phyloP scores from a whole-genome alignment of 2,329 filamentous ascomycete genomes.

The Dactylellina drechsleri region DNA sequence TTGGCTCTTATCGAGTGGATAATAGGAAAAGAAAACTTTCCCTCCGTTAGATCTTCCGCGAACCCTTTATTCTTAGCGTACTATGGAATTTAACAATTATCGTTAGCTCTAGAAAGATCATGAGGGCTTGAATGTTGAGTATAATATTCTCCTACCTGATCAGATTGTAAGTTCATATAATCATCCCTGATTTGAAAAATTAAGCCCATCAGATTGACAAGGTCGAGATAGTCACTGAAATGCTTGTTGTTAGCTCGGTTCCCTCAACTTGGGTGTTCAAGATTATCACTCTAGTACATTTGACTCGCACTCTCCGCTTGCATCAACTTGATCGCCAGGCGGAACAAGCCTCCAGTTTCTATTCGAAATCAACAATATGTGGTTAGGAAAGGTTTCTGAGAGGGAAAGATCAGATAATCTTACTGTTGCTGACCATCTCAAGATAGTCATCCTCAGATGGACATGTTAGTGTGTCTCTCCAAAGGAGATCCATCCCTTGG shows the following conservation, averaged over 20 bases:
- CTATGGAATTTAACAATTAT: conserved; percentile 60
- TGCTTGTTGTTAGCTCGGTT: conserved; percentile 6
- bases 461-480: conserved; percentile 84
- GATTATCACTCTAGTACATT: conserved; percentile 17
- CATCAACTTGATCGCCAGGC: conserved; percentile 87
- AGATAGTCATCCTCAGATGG: conserved; percentile 88
- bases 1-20: conserved; percentile 89
- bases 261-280: background rate
- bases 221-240: conserved; percentile 75
- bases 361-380: background rate
- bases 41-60: conserved; percentile 94
- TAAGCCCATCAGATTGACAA: conserved; percentile 85
- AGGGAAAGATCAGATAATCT: conserved; percentile 15
- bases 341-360: conserved; percentile 84
- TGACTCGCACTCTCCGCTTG: conserved; percentile 71
- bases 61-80: conserved; percentile 92
- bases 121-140: conserved; percentile 44
- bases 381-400: background rate
- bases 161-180: conserved; percentile 79
- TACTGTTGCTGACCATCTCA: conserved; percentile 87
- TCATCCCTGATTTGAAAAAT: conserved; percentile 94
- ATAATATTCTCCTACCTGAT: conserved; percentile 59
- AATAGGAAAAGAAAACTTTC: conserved; percentile 95
- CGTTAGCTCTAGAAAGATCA: background rate
- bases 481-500: conserved; percentile 91